Percentiles rank a stretch among this genome's conserved stretches.
Evolutionary conservation across 2,329 filamentous ascomycete species (phyloP).

Genomic region (Teratosphaeria nubilosa): DNA sequence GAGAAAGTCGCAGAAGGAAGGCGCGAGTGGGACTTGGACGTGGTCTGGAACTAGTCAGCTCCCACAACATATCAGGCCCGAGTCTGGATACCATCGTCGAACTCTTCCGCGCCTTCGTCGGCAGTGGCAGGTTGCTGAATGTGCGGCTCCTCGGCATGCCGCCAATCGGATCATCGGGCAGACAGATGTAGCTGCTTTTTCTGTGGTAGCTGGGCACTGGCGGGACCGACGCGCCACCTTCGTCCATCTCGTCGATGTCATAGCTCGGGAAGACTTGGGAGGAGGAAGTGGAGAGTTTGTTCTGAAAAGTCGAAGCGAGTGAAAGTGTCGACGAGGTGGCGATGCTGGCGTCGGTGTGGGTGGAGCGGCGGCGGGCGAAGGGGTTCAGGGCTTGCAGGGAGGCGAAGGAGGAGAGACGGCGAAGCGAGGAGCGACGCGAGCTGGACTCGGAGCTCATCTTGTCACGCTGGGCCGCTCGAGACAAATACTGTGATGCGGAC

Average conservation of each 20-base stretch:
- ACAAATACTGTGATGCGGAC: too few relatives aligned
- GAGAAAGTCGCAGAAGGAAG: conserved; percentile 12
- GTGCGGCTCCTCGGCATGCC: conserved; percentile 26
- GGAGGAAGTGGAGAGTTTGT: conserved; percentile 1
- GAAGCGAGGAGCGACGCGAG: conserved; percentile 15
- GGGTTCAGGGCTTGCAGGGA: conserved; percentile 25
- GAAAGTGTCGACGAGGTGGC: conserved; percentile 14
- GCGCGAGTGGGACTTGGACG: conserved; percentile 19
- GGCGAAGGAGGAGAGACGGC: conserved; percentile 25
- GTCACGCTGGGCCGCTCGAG: too few relatives aligned
- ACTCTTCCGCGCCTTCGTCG: conserved; percentile 12
- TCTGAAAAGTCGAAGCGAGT: conserved; percentile 6
- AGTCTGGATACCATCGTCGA: conserved; percentile 5
- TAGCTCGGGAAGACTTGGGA: conserved; percentile 4
- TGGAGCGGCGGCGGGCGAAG: conserved; percentile 24
- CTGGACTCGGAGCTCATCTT: conserved; percentile 3
- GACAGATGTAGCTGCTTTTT: conserved; percentile 23
- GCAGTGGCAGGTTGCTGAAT: conserved; percentile 27
- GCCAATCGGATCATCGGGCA: conserved; percentile 23
- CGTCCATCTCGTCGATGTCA: conserved; percentile 4
- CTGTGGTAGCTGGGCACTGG: conserved; percentile 8
- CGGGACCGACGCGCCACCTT: conserved; percentile 2
- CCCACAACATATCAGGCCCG: neutral
- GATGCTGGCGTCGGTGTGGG: conserved; percentile 16
- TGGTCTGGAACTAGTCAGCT: neutral